A percentile compares a stretch with the other conserved stretches of the same genome.
Conservation (phyloP, 73 alveolate species). For the Symbiodinium natans region DNA sequence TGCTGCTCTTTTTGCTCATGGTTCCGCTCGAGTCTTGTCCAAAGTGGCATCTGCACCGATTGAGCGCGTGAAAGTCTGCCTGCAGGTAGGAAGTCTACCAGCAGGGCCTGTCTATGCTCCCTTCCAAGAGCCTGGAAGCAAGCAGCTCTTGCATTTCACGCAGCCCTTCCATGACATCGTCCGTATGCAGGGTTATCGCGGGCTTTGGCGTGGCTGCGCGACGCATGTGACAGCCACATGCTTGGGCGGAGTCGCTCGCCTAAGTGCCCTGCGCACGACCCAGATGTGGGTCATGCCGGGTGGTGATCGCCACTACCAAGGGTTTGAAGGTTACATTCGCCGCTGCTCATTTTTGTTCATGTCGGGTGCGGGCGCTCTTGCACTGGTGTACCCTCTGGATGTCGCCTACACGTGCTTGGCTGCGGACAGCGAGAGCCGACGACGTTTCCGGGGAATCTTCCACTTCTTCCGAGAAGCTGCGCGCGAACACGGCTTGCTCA, state of each 20-base stretch:
- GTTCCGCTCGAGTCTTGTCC: constrained; percentile 74
- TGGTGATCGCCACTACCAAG: constrained; percentile 82
- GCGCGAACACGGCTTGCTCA: constrained; percentile 50
- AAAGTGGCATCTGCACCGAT: constrained; percentile 83
- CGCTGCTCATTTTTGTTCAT: constrained; percentile 68
- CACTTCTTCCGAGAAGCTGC: constrained; percentile 5
- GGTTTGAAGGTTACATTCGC: constrained; percentile 63
- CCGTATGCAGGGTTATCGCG: constrained; percentile 3
- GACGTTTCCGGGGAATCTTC: constrained; percentile 19
- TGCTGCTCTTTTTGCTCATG: constrained; percentile 75
- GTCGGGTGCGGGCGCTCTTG: constrained; percentile 20
- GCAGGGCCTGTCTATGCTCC: neutral
- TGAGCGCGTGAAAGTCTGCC: constrained; percentile 45
- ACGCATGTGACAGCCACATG: constrained; percentile 32
- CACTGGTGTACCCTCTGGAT: constrained; percentile 47
- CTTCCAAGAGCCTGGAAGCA: neutral
- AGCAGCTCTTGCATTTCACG: neutral
- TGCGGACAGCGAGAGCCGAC: neutral
- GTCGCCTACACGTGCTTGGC: constrained; percentile 75
- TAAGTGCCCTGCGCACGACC: constrained; percentile 74
- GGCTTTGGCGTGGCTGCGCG: constrained; percentile 73
- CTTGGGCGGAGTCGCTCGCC: constrained; percentile 51
- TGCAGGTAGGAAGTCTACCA: neutral
- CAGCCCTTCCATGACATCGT: neutral
- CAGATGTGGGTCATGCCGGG: constrained; percentile 92